Base-by-base conservation (phyloP, 2,329 filamentous ascomycete species). In the Fusarium decemcellulare region DNA sequence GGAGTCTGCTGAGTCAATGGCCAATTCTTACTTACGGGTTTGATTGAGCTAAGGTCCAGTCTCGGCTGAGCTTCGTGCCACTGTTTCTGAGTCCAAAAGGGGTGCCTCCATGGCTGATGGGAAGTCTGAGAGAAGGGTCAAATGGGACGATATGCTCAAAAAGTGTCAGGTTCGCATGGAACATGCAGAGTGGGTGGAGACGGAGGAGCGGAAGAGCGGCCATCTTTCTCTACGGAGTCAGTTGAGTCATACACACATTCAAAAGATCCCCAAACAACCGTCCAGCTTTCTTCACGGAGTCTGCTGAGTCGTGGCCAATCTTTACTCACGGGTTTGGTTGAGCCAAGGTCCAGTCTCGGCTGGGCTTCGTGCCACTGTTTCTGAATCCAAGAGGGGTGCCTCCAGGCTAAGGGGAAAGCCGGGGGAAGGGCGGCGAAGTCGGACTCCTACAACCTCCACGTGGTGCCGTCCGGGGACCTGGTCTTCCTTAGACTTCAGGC, bases 401-500 rank as follows among this genome's bases (percentile, higher is more conserved):
- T 58, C 34, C 36, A 40, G 12, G 55, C 34, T n/a, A 14, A 36
- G 18, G 42, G 42, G 23, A n/a, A 46, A 30, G 37, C 52, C 18
- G 27, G 55, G 34, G 43, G 43, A 43, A 30, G 56, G 30, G 47
- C 47, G 57, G 39, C 57, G 57, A 59, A 59, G 57, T 18, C 57
- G 47, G 57, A 59, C 47, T 59, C 39, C 47, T 59, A 46, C 47
- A 59, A 53, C 57, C 56, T 59, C 56, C 56, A 44, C 56, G 56
- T 59, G 56, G 56, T 59, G 56, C 11, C 47, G 47, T 18, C 56
- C 39, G 56, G 56, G 47, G 46, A 59, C 56, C 57, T 53, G 57
- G 57, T 53, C 57, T 43, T 2, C 8, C 15, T n/a, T 42, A 36
- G 43, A 7, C 34, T 59, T 59, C 55, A 59, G 55, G 55, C 44